phyloP scores from a whole-genome alignment of 768 basidiomycete genomes.

The Mycena capillaripes region DNA sequence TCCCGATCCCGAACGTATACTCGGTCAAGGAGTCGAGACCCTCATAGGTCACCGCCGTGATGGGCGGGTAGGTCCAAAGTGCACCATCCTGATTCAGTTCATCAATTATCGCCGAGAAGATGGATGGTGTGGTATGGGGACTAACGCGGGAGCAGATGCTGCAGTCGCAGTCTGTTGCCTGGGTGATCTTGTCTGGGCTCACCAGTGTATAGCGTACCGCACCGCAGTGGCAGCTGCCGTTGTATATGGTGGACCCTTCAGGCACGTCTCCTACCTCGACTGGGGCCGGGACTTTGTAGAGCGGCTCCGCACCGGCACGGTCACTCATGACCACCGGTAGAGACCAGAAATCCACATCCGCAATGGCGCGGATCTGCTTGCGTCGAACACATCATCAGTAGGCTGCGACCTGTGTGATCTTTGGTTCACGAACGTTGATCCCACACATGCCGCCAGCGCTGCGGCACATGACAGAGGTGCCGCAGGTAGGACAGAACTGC shows the following conservation, averaged over 20 bases:
- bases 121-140: not conserved
- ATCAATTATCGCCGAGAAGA: not conserved
- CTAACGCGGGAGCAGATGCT: slow-evolving; percentile 28
- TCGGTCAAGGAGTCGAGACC: slow-evolving; percentile 14
- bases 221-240: slow-evolving; percentile 35
- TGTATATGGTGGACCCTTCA: slow-evolving; percentile 15
- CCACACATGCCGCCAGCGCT: not conserved
- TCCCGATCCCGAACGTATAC: slow-evolving; percentile 6
- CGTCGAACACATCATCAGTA: not conserved
- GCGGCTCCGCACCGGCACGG: not conserved
- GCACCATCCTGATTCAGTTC: slow-evolving; percentile 9
- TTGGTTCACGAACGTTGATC: slow-evolving; percentile 10
- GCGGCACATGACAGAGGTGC: slow-evolving; percentile 25
- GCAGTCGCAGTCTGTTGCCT: slow-evolving; percentile 27
- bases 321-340: not conserved
- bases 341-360: not conserved
- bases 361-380: slow-evolving; percentile 22
- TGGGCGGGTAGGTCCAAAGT: slow-evolving; percentile 21
- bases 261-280: not conserved
- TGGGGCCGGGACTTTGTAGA: slow-evolving; percentile 19
- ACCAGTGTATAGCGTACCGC: slow-evolving; percentile 21
- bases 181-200: not conserved
- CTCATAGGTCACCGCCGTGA: not conserved
- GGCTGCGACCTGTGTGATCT: not conserved
- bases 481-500: slow-evolving; percentile 33